Percentiles rank a stretch among this genome's conserved stretches.
Conservation (phyloP, 1,284 basidiomycete species). For the Meira nashicola region DNA sequence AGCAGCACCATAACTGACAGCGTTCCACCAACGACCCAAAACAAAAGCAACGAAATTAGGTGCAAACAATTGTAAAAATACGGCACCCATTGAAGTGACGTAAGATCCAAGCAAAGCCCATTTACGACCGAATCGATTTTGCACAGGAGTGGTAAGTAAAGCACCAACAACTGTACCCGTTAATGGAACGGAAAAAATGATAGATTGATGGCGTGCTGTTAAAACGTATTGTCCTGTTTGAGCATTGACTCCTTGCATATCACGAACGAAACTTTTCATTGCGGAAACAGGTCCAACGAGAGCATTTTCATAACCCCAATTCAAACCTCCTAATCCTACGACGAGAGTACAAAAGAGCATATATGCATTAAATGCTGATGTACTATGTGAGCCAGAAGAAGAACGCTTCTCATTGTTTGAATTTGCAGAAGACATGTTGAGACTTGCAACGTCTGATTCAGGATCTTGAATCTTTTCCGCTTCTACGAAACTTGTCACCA, state of each 20-base stretch:
- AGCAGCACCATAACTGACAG: slow-evolving; percentile 32
- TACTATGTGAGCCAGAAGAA: neutral
- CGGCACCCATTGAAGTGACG: slow-evolving; percentile 31
- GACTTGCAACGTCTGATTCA: neutral
- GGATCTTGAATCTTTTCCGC: neutral
- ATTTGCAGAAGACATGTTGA: neutral
- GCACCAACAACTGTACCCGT: slow-evolving; percentile 38
- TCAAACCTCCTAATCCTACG: slow-evolving; percentile 6
- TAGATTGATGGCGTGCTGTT: slow-evolving; percentile 32
- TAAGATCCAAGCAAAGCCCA: slow-evolving; percentile 33
- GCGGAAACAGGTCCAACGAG: slow-evolving; percentile 38
- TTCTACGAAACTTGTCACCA: neutral
- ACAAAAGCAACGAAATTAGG: slow-evolving; percentile 39
- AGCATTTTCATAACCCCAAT: slow-evolving; percentile 27
- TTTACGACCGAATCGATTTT: slow-evolving; percentile 32
- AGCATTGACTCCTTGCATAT: slow-evolving; percentile 32
- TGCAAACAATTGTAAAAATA: slow-evolving; percentile 37
- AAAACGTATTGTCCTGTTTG: slow-evolving; percentile 30
- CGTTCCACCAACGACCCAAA: slow-evolving; percentile 37
- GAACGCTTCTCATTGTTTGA: neutral
- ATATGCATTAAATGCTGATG: slow-evolving; percentile 7
- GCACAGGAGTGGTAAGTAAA: slow-evolving; percentile 24
- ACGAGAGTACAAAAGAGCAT: slow-evolving; percentile 9
- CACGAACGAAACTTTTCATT: slow-evolving; percentile 31
- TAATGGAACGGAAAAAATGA: slow-evolving; percentile 38